phyloP scores from a whole-genome alignment of 495 filamentous ascomycete species.

The Neurospora terricola region DNA sequence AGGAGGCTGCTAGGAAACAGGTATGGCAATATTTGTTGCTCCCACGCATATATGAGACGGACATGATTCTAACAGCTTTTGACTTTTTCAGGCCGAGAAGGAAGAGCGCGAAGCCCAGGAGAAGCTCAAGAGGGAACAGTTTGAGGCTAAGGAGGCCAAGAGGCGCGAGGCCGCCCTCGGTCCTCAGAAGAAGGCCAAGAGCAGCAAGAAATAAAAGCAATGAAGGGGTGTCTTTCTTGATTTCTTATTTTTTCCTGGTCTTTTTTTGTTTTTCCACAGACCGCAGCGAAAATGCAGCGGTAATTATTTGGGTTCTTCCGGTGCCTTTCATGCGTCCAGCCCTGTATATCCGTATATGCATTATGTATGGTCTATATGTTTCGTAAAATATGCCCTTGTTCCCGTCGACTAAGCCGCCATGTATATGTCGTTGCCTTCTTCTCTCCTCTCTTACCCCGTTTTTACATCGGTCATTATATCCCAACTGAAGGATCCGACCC shows the following conservation, averaged over 20 bases:
- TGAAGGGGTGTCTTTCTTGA: background rate
- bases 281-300: background rate
- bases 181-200: constrained; percentile 20
- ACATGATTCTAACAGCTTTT: background rate
- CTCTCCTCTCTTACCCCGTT: background rate
- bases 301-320: background rate
- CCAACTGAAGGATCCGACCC: constrained; percentile 43
- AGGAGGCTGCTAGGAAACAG: constrained; percentile 56
- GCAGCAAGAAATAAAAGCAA: constrained; percentile 21
- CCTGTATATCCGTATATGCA: background rate
- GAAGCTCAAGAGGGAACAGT: constrained; percentile 38
- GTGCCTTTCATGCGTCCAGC: background rate
- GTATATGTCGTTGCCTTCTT: background rate
- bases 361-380: constrained; percentile 5
- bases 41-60: background rate
- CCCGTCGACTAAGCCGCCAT: background rate
- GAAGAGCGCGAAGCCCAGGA: constrained; percentile 59
- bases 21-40: constrained; percentile 15
- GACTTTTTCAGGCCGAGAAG: constrained; percentile 50
- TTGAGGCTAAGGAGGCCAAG: constrained; percentile 52
- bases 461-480: constrained; percentile 3
- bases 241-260: background rate
- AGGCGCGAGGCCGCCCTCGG: constrained; percentile 48
- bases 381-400: background rate
- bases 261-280: constrained; percentile 4